phyloP scores from a whole-genome alignment of 208 protist species.

The Strigomonas galati region DNA sequence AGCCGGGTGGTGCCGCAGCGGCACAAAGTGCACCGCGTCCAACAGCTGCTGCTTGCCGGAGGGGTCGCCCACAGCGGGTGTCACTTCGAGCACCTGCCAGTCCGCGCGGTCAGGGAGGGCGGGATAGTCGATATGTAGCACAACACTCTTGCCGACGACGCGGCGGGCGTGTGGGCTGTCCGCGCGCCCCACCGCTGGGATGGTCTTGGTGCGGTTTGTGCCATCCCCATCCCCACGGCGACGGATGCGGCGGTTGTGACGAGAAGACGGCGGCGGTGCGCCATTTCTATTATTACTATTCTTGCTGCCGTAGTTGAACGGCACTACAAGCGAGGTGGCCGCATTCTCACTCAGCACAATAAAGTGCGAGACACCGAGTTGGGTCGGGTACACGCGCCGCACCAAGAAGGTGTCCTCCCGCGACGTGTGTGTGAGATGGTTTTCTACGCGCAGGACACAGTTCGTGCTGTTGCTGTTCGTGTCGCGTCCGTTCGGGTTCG shows the following conservation, averaged over 20 bases:
- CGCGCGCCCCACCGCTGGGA: neutral
- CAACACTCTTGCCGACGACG: conserved; percentile 51
- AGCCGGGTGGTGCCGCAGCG: conserved; percentile 35
- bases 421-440: conserved; percentile 58
- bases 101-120: conserved; percentile 18
- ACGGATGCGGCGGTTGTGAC: neutral
- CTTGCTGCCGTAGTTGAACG: neutral
- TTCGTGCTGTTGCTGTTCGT: conserved; percentile 27
- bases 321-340: conserved; percentile 22
- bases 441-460: conserved; percentile 59
- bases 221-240: neutral
- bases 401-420: conserved; percentile 59
- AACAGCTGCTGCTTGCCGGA: conserved; percentile 42
- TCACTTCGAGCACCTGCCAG: conserved; percentile 40
- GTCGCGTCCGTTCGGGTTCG: neutral
- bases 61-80: conserved; percentile 23
- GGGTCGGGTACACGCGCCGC: conserved; percentile 57
- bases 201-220: neutral
- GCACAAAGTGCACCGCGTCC: conserved; percentile 42
- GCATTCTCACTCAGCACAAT: conserved; percentile 64
- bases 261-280: neutral
- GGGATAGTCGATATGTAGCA: conserved; percentile 66
- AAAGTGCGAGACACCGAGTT: conserved; percentile 26
- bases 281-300: neutral
- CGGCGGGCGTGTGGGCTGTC: conserved; percentile 19